Evolutionary conservation across 2,329 filamentous ascomycete species (phyloP).

Genomic region (Dothideomycetidae sp.): DNA sequence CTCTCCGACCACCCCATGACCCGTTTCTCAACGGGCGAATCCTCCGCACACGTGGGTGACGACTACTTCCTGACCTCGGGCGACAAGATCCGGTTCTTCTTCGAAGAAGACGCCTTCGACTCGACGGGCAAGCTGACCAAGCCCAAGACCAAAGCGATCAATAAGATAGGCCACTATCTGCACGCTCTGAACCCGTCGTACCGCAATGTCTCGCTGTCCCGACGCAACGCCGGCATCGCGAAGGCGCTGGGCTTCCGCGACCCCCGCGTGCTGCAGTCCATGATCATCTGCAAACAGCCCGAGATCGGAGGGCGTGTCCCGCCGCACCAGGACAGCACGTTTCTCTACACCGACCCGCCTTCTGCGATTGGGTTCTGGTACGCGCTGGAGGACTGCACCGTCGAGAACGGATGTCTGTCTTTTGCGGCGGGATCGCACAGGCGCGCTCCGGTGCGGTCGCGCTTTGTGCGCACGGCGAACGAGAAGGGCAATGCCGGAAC

Average conservation of each 20-base stretch:
- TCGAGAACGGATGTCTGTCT: conserved; percentile 74
- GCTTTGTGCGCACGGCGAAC: conserved; percentile 53
- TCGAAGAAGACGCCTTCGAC: conserved; percentile 85
- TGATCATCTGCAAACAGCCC: conserved; percentile 98
- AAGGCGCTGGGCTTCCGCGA: conserved; percentile 58
- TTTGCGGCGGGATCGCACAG: conserved; percentile 74
- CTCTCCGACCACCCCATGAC: conserved; percentile 84
- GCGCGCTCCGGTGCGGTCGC: conserved; percentile 52
- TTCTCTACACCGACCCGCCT: conserved; percentile 79
- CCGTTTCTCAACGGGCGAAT: conserved; percentile 72
- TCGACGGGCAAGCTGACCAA: conserved; percentile 50
- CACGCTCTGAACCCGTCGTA: conserved; percentile 33
- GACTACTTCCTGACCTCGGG: conserved; percentile 84
- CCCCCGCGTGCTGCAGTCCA: conserved; percentile 73
- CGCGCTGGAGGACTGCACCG: conserved; percentile 80
- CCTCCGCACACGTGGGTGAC: conserved; percentile 73
- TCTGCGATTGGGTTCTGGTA: conserved; percentile 95
- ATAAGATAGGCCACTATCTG: conserved; percentile 44
- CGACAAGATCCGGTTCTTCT: conserved; percentile 92
- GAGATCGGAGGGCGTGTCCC: conserved; percentile 87
- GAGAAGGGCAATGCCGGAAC: conserved; percentile 41
- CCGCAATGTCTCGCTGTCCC: conserved; percentile 39
- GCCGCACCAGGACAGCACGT: conserved; percentile 83
- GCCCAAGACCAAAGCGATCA: conserved; percentile 73
- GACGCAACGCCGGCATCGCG: conserved; percentile 49